Percentiles rank a stretch among this genome's conserved stretches.
Conservation (phyloP, 441 rosid genomes). For the Adansonia grandidieri region DNA sequence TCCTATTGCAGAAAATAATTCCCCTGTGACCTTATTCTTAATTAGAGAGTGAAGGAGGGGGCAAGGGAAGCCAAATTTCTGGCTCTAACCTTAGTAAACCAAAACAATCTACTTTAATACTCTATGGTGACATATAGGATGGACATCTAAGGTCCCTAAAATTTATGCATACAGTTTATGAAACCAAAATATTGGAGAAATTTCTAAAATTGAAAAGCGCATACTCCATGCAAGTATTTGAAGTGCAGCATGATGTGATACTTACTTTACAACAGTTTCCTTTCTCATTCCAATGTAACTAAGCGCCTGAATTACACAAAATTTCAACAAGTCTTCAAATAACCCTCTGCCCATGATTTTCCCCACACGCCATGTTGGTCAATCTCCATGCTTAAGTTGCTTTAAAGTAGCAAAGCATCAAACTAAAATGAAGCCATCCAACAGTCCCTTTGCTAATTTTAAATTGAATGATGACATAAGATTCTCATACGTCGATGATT, state of each 20-base stretch:
- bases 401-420: background rate
- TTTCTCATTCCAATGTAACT: background rate
- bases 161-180: background rate
- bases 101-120: background rate
- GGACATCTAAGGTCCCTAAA: background rate
- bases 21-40: background rate
- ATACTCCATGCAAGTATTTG: background rate
- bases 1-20: background rate
- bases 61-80: background rate
- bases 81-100: background rate
- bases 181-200: background rate
- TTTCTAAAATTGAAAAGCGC: background rate
- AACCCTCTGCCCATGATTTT: background rate
- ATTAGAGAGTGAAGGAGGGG: background rate
- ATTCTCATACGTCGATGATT: background rate
- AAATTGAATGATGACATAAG: background rate
- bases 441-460: background rate
- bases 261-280: background rate
- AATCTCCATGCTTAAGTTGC: background rate
- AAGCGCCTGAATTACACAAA: background rate
- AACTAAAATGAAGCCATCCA: background rate
- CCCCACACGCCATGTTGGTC: background rate
- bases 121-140: background rate
- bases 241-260: background rate
- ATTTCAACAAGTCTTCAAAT: background rate